A percentile compares a stretch with the other conserved stretches of the same genome.
These are phyloP conservation scores for Glomus cerebriforme DNA, from an alignment of 192 early-diverging fungal species.

Conservation along the genomic window DNA sequence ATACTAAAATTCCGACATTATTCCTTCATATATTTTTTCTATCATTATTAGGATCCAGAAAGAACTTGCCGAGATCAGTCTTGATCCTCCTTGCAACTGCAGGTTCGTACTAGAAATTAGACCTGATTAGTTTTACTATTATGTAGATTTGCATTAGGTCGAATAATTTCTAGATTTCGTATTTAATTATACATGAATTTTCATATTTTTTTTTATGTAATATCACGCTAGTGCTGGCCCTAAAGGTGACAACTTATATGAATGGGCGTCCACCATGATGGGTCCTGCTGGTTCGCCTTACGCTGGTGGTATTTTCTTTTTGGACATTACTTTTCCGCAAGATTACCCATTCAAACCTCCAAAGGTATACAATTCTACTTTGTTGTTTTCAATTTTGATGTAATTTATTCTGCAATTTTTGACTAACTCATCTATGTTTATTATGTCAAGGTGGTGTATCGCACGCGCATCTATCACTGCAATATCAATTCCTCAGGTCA, in stretches of 20 bases:
- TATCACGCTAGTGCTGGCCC: conserved; percentile 76
- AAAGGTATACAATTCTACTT: conserved; percentile 55
- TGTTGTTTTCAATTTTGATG: not conserved
- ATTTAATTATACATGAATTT: not conserved
- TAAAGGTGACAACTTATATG: conserved; percentile 93
- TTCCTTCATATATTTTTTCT: not conserved
- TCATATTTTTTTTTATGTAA: not conserved
- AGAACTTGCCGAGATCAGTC: conserved; percentile 94
- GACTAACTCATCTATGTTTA: not conserved
- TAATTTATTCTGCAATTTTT: not conserved
- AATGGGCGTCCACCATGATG: conserved; percentile 94
- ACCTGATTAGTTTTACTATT: not conserved
- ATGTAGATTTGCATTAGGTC: not conserved
- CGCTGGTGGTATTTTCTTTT: conserved; percentile 87
- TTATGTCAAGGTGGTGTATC: conserved; percentile 70
- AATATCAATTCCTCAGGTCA: conserved; percentile 91
- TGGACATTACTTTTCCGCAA: conserved; percentile 89
- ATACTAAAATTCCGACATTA: not conserved
- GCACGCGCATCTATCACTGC: conserved; percentile 96
- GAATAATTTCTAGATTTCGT: not conserved
- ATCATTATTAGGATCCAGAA: conserved; percentile 79
- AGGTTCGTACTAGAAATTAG: conserved; percentile 44
- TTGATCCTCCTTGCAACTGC: conserved; percentile 94
- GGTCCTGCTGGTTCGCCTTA: conserved; percentile 92
- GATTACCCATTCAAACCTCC: conserved; percentile 98